Evolutionary conservation across 352 stramenopile species (phyloP), one percentile per base, ranked within the genome.

Genomic region (Phytophthora crassamura): DNA sequence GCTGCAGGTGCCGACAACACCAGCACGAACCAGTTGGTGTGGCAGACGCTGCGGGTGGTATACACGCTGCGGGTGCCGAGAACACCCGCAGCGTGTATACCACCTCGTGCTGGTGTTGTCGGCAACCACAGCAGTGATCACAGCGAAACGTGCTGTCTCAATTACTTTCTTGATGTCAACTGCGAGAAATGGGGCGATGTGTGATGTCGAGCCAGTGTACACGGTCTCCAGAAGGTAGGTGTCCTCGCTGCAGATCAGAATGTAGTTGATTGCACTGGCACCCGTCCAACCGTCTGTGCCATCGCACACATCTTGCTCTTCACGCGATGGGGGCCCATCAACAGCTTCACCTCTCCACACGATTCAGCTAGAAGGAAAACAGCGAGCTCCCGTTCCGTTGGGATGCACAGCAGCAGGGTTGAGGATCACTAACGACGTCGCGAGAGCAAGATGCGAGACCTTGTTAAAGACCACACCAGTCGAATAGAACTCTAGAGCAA

Each of bases 401-500:
- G 46, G 1, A 64, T 2, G n/a, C 7, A 56, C 38, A 16, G 36
- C 47, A 28, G 16, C 18, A 35, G 45, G 45, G 7, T 35, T 40
- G 14, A 45, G 8, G n/a, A n/a, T n/a, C n/a, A n/a, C n/a, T n/a
- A n/a, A n/a, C n/a, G n/a, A n/a, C n/a, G n/a, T n/a, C n/a, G n/a
- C n/a, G n/a, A n/a, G n/a, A n/a, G n/a, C n/a, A n/a, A n/a, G n/a
- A n/a, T 32, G 20, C 0, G 4, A 20, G 1, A 53, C 30, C 46
- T 64, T 58, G 57, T 64, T 38, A 20, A 64, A 64, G 1, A 47
- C 36, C 46, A 64, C 51, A 8, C 46, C 57, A 3, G 38, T 53
- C 2, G 30, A 47, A 20, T 64, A 52, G 18, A 58, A 57, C 57
- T 47, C 51, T 38, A 64, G 7, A 5, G 39, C 57, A 39, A 58